Evolutionary conservation across 306 rosid species (phyloP).

Genomic region (Vigna hirtella): DNA sequence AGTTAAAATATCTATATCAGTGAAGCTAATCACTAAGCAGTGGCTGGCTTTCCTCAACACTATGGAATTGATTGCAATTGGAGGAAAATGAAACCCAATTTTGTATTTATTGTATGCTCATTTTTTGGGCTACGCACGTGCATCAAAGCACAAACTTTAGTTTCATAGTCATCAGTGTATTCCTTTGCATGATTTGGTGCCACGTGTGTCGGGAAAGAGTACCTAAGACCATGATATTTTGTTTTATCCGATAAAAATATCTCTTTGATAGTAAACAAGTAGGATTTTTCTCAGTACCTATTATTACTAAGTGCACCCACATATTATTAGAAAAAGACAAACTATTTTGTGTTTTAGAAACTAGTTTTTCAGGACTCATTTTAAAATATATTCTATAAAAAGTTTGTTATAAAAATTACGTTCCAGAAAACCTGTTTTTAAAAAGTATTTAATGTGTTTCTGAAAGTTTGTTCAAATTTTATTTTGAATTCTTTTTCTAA

Average conservation of each 20-base stretch:
- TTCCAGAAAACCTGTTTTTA: no score
- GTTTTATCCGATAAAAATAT: neutral
- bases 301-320: no score
- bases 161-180: neutral
- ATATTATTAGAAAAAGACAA: no score
- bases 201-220: neutral
- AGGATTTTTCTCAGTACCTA: no score
- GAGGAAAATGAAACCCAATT: neutral
- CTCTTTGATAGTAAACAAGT: neutral
- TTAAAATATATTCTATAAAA: no score
- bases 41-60: conserved; percentile 46
- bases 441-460: no score
- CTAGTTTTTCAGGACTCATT: no score
- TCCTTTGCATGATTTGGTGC: neutral
- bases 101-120: neutral
- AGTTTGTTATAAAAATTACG: no score
- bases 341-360: no score
- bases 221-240: neutral
- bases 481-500: no score
- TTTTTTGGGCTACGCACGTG: neutral
- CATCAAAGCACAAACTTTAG: neutral
- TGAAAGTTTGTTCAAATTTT: no score
- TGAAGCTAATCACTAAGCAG: conserved; percentile 48
- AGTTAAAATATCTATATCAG: neutral
- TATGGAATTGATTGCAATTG: conserved; percentile 38